phyloP scores from a whole-genome alignment of 148 eudicot species.

The Chenopodium quinoa region DNA sequence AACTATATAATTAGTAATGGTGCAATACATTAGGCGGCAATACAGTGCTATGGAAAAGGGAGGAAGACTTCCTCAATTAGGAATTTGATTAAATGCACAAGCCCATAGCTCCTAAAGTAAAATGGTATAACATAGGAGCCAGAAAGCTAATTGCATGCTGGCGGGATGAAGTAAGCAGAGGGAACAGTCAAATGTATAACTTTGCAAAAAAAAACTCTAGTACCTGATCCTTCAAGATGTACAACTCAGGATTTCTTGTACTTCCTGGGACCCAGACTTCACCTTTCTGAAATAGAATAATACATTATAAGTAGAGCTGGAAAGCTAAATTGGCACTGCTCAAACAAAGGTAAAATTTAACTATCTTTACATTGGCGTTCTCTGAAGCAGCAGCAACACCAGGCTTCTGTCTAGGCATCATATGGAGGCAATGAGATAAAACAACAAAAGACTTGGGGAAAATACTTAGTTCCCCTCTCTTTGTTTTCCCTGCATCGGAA shows the following conservation, averaged over 20 bases:
- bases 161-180: background rate
- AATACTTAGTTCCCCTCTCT: constrained; percentile 87
- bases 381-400: constrained; percentile 49
- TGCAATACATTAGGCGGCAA: background rate
- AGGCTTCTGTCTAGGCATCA: constrained; percentile 85
- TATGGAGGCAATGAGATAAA: constrained; percentile 88
- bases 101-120: background rate
- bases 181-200: no score
- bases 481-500: constrained; percentile 63
- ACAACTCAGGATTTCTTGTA: constrained; percentile 72
- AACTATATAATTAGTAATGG: background rate
- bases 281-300: constrained; percentile 41
- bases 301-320: background rate
- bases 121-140: background rate
- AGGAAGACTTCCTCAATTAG: background rate
- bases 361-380: constrained; percentile 43
- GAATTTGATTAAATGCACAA: background rate
- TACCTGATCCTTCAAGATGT: constrained; percentile 91
- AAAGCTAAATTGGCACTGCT: background rate
- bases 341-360: background rate
- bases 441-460: constrained; percentile 67
- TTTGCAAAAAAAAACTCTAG: background rate
- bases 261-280: constrained; percentile 80
- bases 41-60: background rate
- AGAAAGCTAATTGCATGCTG: background rate